phyloP scores from a whole-genome alignment of 1,284 basidiomycete genomes.

The Trametes pubescens region DNA sequence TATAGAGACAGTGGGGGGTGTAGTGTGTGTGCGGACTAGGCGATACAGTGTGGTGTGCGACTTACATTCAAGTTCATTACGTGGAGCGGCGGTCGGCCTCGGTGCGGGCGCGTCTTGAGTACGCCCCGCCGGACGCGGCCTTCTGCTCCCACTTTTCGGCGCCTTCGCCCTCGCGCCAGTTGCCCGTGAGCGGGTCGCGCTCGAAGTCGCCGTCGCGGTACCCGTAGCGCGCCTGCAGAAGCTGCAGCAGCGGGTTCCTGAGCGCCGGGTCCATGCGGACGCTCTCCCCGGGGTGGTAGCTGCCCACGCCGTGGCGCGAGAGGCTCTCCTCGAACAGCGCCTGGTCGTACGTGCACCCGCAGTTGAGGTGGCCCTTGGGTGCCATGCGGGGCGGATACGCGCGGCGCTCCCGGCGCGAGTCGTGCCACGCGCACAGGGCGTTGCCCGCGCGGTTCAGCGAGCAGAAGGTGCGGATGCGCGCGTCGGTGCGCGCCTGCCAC shows the following conservation, averaged over 20 bases:
- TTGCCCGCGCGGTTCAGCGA: constrained; percentile 86
- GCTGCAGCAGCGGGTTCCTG: constrained; percentile 76
- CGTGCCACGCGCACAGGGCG: constrained; percentile 87
- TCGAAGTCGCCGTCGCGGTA: constrained; percentile 88
- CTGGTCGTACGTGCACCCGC: constrained; percentile 82
- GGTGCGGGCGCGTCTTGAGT: constrained; percentile 44
- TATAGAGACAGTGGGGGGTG: constrained; percentile 21
- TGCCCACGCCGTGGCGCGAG: constrained; percentile 77
- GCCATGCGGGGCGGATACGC: constrained; percentile 82
- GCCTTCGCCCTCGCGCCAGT: constrained; percentile 73
- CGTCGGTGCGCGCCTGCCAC: constrained; percentile 76
- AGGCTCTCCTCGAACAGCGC: constrained; percentile 86
- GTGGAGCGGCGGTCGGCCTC: constrained; percentile 40
- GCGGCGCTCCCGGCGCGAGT: constrained; percentile 81
- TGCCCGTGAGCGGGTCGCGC: constrained; percentile 63
- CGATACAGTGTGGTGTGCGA: constrained; percentile 18
- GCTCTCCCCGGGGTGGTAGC: constrained; percentile 81
- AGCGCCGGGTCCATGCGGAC: constrained; percentile 88
- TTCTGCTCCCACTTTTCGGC: constrained; percentile 68
- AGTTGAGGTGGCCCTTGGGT: constrained; percentile 78
- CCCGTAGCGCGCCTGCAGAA: constrained; percentile 75
- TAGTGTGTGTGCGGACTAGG: constrained; percentile 7
- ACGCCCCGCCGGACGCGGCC: constrained; percentile 49
- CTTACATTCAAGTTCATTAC: constrained; percentile 12
- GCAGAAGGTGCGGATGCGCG: constrained; percentile 74